phyloP scores from a whole-genome alignment of 306 rosid species.

The Begonia peltatifolia region DNA sequence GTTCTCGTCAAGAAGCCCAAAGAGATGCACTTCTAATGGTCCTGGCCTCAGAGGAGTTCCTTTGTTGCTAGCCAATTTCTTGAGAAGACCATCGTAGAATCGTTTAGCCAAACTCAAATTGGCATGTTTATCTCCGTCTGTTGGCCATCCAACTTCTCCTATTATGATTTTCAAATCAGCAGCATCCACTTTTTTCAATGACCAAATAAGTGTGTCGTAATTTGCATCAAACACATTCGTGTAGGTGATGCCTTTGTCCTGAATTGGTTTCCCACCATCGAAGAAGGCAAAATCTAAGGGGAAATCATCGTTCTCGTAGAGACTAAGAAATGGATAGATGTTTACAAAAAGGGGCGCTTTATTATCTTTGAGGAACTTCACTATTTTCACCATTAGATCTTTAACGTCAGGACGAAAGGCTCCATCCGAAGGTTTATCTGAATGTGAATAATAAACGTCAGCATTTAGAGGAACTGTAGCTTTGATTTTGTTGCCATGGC shows the following conservation, averaged over 20 bases:
- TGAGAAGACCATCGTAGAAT: constrained; percentile 42
- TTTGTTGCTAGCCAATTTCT: constrained; percentile 25
- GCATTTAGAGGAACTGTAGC: constrained; percentile 50
- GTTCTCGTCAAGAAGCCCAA: too few species aligned
- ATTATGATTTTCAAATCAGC: too few species aligned
- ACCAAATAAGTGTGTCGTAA: too few species aligned
- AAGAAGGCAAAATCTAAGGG: constrained; percentile 48
- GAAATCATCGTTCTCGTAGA: constrained; percentile 23
- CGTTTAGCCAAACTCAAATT: constrained; percentile 21
- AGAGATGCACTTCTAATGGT: not conserved
- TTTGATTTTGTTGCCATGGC: constrained; percentile 33
- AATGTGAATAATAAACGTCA: constrained; percentile 38
- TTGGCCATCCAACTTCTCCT: too few species aligned
- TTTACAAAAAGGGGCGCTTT: constrained; percentile 44
- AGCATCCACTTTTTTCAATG: too few species aligned
- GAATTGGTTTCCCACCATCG: constrained; percentile 7
- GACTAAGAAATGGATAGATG: constrained; percentile 11
- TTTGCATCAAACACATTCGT: constrained; percentile 29
- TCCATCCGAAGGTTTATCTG: constrained; percentile 46
- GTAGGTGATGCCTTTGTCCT: too few species aligned
- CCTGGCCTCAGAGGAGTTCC: constrained; percentile 36
- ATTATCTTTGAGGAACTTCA: constrained; percentile 18
- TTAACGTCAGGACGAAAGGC: constrained; percentile 26
- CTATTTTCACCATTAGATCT: constrained; percentile 23
- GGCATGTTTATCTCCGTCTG: too few species aligned